Conservation (phyloP, 2,329 filamentous ascomycete genomes). For the Podosphaera aphanis region DNA sequence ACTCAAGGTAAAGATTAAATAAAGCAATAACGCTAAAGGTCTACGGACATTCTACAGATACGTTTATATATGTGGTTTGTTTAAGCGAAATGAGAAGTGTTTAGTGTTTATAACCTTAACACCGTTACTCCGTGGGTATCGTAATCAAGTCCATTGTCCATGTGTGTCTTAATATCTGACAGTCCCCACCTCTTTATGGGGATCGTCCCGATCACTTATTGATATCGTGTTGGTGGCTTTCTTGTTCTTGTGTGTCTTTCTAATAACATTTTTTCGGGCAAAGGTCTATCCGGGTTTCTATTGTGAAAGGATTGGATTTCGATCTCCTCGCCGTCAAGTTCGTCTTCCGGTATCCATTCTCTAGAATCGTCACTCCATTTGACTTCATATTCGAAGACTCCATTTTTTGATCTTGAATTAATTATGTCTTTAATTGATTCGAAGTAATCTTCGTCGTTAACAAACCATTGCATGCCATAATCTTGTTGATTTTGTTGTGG, state of each 20-base stretch:
- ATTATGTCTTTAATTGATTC: neutral
- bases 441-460: neutral
- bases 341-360: neutral
- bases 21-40: too few species aligned
- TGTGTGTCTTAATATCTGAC: neutral
- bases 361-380: neutral
- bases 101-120: too few species aligned
- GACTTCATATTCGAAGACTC: neutral
- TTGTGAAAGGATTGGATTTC: neutral
- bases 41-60: too few species aligned
- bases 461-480: neutral
- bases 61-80: too few species aligned
- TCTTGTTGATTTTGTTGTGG: neutral
- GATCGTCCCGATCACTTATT: constrained; percentile 1
- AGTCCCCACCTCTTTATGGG: neutral
- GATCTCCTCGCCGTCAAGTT: neutral
- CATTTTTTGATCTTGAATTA: neutral
- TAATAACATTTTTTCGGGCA: neutral
- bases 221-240: neutral
- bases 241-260: neutral
- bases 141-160: too few species aligned
- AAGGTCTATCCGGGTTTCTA: neutral
- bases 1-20: too few species aligned
- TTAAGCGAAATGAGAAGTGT: too few species aligned
- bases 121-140: too few species aligned